Evolutionary conservation across 1,139 yeast species (phyloP).

Genomic region (Candida sp.): DNA sequence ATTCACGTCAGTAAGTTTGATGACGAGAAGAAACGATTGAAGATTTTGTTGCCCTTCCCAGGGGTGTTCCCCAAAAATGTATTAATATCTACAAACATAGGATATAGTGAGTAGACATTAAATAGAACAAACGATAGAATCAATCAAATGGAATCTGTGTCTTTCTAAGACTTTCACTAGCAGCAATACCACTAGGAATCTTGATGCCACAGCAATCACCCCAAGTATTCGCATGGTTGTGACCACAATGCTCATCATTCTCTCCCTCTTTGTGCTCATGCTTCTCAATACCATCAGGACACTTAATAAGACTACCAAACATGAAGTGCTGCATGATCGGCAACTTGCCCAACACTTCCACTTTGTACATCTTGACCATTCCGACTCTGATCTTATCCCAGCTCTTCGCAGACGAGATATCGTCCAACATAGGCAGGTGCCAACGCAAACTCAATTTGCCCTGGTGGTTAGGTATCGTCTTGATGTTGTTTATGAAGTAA

Average conservation of each 20-base stretch:
- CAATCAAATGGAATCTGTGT: slow-evolving; percentile 73
- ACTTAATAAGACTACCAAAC: slow-evolving; percentile 70
- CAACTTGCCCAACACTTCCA: slow-evolving; percentile 86
- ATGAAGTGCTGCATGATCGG: slow-evolving; percentile 95
- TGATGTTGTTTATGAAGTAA: slow-evolving; percentile 80
- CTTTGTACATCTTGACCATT: slow-evolving; percentile 94
- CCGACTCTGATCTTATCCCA: slow-evolving; percentile 96
- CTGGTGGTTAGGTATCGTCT: slow-evolving; percentile 51
- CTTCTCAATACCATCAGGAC: slow-evolving; percentile 71
- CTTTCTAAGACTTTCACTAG: slow-evolving; percentile 56
- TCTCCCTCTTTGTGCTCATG: slow-evolving; percentile 21
- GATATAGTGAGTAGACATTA: slow-evolving; percentile 29
- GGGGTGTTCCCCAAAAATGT: slow-evolving; percentile 71
- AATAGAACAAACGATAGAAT: not conserved
- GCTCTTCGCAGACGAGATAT: slow-evolving; percentile 87
- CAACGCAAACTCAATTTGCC: slow-evolving; percentile 69
- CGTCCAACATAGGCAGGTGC: slow-evolving; percentile 99
- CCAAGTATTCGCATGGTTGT: slow-evolving; percentile 63
- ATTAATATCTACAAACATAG: slow-evolving; percentile 32
- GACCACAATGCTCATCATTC: slow-evolving; percentile 33
- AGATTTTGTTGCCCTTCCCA: slow-evolving; percentile 85
- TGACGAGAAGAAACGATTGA: slow-evolving; percentile 72
- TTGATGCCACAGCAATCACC: slow-evolving; percentile 99
- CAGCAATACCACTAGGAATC: slow-evolving; percentile 96
- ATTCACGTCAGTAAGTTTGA: slow-evolving; percentile 55